Percentiles rank a stretch among this genome's conserved stretches.
Conservation (phyloP, 2,329 filamentous ascomycete genomes). For the Parafenestella ontariensis region DNA sequence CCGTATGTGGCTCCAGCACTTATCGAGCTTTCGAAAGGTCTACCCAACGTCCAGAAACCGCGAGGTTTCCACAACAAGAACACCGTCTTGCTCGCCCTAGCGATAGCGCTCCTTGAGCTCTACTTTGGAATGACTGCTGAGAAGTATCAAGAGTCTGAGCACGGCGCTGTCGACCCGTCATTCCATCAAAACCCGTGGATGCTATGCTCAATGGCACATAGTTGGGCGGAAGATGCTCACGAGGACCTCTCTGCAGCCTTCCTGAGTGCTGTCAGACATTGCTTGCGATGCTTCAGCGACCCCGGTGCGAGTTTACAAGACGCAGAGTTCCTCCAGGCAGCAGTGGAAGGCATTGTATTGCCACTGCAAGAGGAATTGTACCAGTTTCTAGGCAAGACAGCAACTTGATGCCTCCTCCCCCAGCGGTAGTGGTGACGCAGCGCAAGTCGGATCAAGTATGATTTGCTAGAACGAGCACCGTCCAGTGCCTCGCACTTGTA, state of each 20-base stretch:
- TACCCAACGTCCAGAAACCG: conserved; percentile 9
- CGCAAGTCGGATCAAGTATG: not conserved
- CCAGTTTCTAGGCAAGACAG: conserved; percentile 44
- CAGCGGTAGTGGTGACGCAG: not conserved
- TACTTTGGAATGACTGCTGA: conserved; percentile 47
- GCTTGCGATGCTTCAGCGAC: conserved; percentile 44
- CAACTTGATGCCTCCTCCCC: conserved; percentile 6
- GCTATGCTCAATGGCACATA: conserved; percentile 42
- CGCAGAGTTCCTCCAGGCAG: conserved; percentile 44
- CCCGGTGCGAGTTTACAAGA: conserved; percentile 44
- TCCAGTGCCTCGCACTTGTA: conserved; percentile 6
- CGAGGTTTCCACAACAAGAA: conserved; percentile 43
- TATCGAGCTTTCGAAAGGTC: conserved; percentile 10
- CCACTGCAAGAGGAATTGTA: conserved; percentile 47
- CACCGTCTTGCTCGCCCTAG: conserved; percentile 43
- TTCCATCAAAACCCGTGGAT: conserved; percentile 36
- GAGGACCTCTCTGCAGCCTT: conserved; percentile 48
- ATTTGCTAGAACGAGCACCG: conserved; percentile 1
- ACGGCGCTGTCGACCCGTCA: conserved; percentile 15
- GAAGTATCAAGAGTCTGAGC: conserved; percentile 35
- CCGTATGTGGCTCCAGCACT: conserved; percentile 38
- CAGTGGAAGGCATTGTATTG: conserved; percentile 46
- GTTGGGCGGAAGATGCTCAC: conserved; percentile 43
- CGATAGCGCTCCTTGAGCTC: conserved; percentile 44
- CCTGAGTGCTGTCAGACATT: conserved; percentile 42